Evolutionary conservation across 805 yeast species (phyloP).

Genomic region (Cyberlindnera galapagoensis): DNA sequence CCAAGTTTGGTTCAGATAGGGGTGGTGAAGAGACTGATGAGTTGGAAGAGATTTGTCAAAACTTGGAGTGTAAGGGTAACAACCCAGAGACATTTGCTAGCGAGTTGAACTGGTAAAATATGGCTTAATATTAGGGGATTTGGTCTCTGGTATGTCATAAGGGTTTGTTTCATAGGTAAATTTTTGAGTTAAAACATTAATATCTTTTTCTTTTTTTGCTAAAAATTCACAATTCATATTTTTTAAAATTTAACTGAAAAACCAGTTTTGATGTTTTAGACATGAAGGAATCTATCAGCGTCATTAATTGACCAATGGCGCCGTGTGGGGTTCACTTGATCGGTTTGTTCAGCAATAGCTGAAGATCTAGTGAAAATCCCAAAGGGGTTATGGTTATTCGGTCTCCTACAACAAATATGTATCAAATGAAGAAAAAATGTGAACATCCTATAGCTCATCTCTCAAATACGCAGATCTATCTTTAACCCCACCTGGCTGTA

Average conservation of each 20-base stretch:
- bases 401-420: too few relatives aligned
- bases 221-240: too few relatives aligned
- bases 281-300: too few relatives aligned
- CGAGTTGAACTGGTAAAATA: slow-evolving; percentile 20
- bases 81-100: slow-evolving; percentile 29
- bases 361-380: too few relatives aligned
- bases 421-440: too few relatives aligned
- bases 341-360: too few relatives aligned
- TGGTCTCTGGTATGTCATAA: background rate
- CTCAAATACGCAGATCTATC: slow-evolving; percentile 11
- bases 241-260: too few relatives aligned
- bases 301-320: too few relatives aligned
- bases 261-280: too few relatives aligned
- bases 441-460: slow-evolving; percentile 24
- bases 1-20: slow-evolving; percentile 31
- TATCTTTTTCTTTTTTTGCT: background rate
- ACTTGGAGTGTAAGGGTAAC: slow-evolving; percentile 43
- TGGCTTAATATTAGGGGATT: background rate
- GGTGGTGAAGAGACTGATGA: slow-evolving; percentile 39
- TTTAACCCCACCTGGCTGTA: slow-evolving; percentile 35
- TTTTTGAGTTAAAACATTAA: background rate
- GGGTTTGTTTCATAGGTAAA: background rate
- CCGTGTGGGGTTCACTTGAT: too few relatives aligned
- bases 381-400: too few relatives aligned
- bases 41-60: slow-evolving; percentile 42